Conservation (phyloP, 2,329 filamentous ascomycete species). For the Atkinsonella hypoxylon region DNA sequence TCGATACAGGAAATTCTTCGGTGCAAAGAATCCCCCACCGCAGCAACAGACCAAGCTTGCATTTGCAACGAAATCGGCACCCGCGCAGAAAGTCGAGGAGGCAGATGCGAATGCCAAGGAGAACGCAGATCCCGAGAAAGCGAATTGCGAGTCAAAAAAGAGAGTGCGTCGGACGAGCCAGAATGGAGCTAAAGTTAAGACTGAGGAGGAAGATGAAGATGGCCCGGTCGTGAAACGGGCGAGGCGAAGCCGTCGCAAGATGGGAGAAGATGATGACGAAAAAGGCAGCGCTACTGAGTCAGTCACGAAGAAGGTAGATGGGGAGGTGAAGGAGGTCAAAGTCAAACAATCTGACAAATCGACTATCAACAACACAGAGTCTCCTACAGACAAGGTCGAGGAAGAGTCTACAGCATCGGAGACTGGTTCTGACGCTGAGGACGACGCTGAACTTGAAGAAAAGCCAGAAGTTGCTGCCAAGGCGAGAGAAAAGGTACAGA, state of each 20-base stretch:
- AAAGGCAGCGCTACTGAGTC: conserved; percentile 11
- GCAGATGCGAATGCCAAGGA: conserved; percentile 22
- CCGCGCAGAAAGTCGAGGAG: conserved; percentile 18
- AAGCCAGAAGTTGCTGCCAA: conserved; percentile 64
- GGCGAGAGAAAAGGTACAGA: conserved; percentile 68
- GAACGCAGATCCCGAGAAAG: conserved; percentile 26
- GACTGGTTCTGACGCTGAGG: conserved; percentile 29
- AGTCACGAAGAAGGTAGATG: conserved; percentile 14
- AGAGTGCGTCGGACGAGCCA: conserved; percentile 21
- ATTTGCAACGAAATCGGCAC: conserved; percentile 50
- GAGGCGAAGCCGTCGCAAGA: conserved; percentile 26
- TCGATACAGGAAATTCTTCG: conserved; percentile 69
- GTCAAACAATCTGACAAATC: neutral
- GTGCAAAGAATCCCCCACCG: conserved; percentile 39
- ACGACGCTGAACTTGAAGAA: conserved; percentile 40
- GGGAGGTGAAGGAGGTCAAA: conserved; percentile 3
- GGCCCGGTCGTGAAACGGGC: conserved; percentile 49
- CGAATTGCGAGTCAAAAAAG: conserved; percentile 30
- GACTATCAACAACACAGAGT: conserved; percentile 8
- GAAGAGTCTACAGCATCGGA: conserved; percentile 12
- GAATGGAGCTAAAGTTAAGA: conserved; percentile 12
- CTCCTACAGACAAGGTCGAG: conserved; percentile 18
- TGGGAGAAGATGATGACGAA: neutral
- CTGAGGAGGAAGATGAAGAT: conserved; percentile 37
- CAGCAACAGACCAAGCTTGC: conserved; percentile 68